Evolutionary conservation across 2,329 filamentous ascomycete genomes (phyloP), one percentile per base, ranked within the genome.

Genomic region (Calonectria pseudoreteaudii): DNA sequence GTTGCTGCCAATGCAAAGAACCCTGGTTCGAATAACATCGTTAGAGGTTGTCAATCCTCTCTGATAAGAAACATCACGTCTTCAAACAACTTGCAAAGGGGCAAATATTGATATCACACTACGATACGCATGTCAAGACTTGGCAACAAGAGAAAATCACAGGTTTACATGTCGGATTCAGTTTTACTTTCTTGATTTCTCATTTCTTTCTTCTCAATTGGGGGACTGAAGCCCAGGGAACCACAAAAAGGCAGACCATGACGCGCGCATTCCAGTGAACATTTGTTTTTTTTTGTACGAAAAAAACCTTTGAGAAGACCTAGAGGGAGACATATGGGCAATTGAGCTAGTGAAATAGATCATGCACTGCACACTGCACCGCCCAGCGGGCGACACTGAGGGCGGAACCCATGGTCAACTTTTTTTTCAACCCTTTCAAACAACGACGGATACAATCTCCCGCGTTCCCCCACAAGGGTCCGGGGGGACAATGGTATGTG

Each of bases 401-500:
- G 80, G 76, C 77, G 69, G 73, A 76, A 81, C 78, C 80, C 77
- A 78, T 80, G 79, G 79, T 80, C 81, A 82, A 82, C 77, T 80
- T 79, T 81, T 80, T 79, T 80, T 80, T 77, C 77, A 77, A 47
- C 38, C 74, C 76, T 81, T 80, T 82, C 80, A 81, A 82, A 81
- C 80, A 82, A 80, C 80, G 81, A 81, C 80, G 78, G 72, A 79
- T 76, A 78, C 78, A 70, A 49, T 77, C 62, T 70, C 71, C 77
- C 75, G 75, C 69, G 74, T 47, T 47, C 74, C 66, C 71, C 75
- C 75, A 70, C 20, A n/a, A 44, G 69, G 71, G 72, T 64, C 44
- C 66, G 76, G 70, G 77, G 68, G 49, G 73, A 76, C 78, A 77
- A 74, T 71, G 72, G n/a, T 73, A 74, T 78, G 78, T 23, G 77